These are phyloP conservation scores for Globisporangium middletonii DNA, from an alignment of 352 stramenopile genomes.

Conservation along the genomic window DNA sequence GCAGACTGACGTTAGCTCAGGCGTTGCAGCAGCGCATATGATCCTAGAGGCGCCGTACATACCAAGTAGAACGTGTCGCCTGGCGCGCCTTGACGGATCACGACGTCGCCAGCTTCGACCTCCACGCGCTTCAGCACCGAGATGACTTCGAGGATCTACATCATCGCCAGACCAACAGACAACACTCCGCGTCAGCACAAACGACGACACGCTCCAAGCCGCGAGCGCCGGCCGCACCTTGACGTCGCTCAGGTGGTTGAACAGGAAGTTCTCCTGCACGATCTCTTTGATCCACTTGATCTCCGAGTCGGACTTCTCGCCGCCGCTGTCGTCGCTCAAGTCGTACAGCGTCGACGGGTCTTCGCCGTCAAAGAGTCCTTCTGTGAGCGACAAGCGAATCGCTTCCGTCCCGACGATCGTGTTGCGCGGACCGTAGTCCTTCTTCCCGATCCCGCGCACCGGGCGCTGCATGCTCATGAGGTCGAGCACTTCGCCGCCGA, in stretches of 20 bases:
- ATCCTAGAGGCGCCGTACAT: slow-evolving; percentile 19
- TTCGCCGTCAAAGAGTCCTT: slow-evolving; percentile 28
- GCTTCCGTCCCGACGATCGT: slow-evolving; percentile 85
- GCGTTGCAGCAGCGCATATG: not conserved
- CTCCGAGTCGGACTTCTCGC: slow-evolving; percentile 74
- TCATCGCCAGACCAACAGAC: not conserved
- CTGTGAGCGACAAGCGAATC: slow-evolving; percentile 71
- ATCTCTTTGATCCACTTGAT: slow-evolving; percentile 83
- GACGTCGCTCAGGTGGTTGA: slow-evolving; percentile 86
- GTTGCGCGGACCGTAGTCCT: slow-evolving; percentile 58
- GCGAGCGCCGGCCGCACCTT: too few relatives aligned
- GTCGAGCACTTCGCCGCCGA: slow-evolving; percentile 72
- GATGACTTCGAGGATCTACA: slow-evolving; percentile 79
- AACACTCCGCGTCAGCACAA: not conserved
- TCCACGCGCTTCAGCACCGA: slow-evolving; percentile 77
- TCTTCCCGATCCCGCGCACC: slow-evolving; percentile 56
- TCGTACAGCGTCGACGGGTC: slow-evolving; percentile 27
- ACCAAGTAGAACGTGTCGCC: slow-evolving; percentile 94
- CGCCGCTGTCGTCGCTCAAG: slow-evolving; percentile 18
- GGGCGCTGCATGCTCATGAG: slow-evolving; percentile 82
- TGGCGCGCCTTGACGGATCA: slow-evolving; percentile 90
- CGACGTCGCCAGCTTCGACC: slow-evolving; percentile 80
- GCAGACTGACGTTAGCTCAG: not conserved
- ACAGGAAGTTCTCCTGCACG: slow-evolving; percentile 90
- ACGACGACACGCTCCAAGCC: not conserved